phyloP scores from a whole-genome alignment of 129 eudicot species.

The Apium graveolens region DNA sequence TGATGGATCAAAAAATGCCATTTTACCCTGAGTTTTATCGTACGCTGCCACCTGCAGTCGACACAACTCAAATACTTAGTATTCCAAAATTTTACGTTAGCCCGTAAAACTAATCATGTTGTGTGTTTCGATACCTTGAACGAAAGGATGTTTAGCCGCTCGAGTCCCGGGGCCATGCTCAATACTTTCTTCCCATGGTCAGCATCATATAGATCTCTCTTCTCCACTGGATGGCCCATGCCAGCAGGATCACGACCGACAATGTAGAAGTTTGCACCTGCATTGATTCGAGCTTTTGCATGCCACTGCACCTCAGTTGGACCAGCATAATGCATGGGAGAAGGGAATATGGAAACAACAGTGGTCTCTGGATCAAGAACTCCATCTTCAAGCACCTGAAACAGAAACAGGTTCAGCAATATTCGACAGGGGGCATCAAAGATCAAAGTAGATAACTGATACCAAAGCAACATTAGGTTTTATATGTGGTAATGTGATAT shows the following conservation, averaged over 20 bases:
- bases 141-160: constrained; percentile 85
- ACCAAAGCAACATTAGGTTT: background rate
- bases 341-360: constrained; percentile 37
- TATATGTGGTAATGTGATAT: too few relatives aligned
- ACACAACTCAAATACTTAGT: constrained; percentile 1
- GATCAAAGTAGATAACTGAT: background rate
- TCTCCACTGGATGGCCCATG: constrained; percentile 89
- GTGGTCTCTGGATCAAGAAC: constrained; percentile 33
- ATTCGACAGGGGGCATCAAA: background rate
- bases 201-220: constrained; percentile 87
- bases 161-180: constrained; percentile 98
- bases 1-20: constrained; percentile 92
- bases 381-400: constrained; percentile 35
- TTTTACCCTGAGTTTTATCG: constrained; percentile 66
- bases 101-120: background rate
- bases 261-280: constrained; percentile 94
- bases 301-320: constrained; percentile 99
- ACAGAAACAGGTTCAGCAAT: background rate
- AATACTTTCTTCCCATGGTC: constrained; percentile 96
- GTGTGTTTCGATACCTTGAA: constrained; percentile 46
- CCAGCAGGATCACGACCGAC: constrained; percentile 98
- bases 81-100: background rate
- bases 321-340: constrained; percentile 99
- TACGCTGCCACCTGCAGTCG: constrained; percentile 82
- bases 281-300: constrained; percentile 95